A percentile compares a stretch with the other conserved stretches of the same genome.
Evolutionary conservation across 108 stramenopile species (phyloP).

Genomic region (Fistulifera solaris): DNA sequence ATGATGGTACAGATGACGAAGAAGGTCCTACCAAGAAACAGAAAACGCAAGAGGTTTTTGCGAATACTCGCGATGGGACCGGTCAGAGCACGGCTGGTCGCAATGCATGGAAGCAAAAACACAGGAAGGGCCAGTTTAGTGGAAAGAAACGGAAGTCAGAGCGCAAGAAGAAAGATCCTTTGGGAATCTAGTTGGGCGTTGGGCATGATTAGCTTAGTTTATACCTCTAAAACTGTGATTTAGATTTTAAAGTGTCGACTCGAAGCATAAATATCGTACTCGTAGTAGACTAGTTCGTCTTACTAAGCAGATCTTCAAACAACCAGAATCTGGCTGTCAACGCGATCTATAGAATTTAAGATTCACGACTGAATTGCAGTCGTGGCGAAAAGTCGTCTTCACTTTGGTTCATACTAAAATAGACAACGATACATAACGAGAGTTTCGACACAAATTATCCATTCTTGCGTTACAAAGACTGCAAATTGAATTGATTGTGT

Average conservation of each 20-base stretch:
- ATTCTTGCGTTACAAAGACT: too few relatives aligned
- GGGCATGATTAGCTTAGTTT: background rate
- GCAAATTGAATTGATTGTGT: too few relatives aligned
- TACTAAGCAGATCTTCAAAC: too few relatives aligned
- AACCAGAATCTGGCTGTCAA: too few relatives aligned
- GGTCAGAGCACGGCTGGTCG: conserved; percentile 85
- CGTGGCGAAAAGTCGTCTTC: too few relatives aligned
- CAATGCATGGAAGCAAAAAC: conserved; percentile 87
- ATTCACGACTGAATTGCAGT: too few relatives aligned
- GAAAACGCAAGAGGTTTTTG: conserved; percentile 46
- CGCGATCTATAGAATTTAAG: too few relatives aligned
- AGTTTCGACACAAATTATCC: too few relatives aligned
- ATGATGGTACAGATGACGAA: conserved; percentile 39
- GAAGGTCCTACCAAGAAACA: conserved; percentile 26
- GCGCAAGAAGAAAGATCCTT: conserved; percentile 23
- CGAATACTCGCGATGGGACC: conserved; percentile 56
- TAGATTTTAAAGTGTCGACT: background rate
- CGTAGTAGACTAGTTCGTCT: too few relatives aligned
- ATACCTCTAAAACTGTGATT: background rate
- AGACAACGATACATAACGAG: too few relatives aligned
- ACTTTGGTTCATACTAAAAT: too few relatives aligned
- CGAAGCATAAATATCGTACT: too few relatives aligned
- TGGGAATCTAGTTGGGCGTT: conserved; percentile 26
- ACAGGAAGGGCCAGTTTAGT: conserved; percentile 87
- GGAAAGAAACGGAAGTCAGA: conserved; percentile 35